phyloP scores from a whole-genome alignment of 2,329 filamentous ascomycete species.

The Metarhizium rileyi region DNA sequence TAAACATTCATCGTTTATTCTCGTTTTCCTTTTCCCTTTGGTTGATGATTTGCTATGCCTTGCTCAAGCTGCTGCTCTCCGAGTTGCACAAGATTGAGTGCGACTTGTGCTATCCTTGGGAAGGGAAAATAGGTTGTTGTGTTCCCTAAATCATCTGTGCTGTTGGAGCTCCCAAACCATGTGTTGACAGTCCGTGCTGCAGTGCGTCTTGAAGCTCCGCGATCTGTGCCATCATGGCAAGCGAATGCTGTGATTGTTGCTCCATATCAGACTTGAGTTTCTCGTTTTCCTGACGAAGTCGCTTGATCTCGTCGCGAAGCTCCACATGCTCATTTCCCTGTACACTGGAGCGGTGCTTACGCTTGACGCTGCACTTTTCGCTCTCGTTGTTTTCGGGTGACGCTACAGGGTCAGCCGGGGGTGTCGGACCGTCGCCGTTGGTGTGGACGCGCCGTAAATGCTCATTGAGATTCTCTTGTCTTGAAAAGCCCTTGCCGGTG shows the following conservation, averaged over 20 bases:
- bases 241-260: constrained; percentile 35
- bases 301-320: constrained; percentile 56
- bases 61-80: not conserved
- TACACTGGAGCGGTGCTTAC: constrained; percentile 32
- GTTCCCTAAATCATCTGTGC: constrained; percentile 29
- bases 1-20: constrained; percentile 1
- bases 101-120: not conserved
- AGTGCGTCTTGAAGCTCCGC: constrained; percentile 34
- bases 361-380: constrained; percentile 36
- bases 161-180: constrained; percentile 26
- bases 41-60: not conserved
- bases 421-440: constrained; percentile 28
- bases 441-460: constrained; percentile 86
- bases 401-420: constrained; percentile 24
- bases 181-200: constrained; percentile 23
- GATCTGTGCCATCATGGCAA: constrained; percentile 40
- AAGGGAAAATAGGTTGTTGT: not conserved
- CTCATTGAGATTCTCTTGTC: constrained; percentile 89
- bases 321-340: constrained; percentile 39
- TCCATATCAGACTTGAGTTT: constrained; percentile 43
- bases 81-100: not conserved
- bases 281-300: constrained; percentile 54
- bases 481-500: constrained; percentile 79
- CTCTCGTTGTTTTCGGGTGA: constrained; percentile 38
- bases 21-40: not conserved